These are phyloP conservation scores for Aspergillus sp. DNA, from an alignment of 2,329 filamentous ascomycete genomes.

Conservation along the genomic window DNA sequence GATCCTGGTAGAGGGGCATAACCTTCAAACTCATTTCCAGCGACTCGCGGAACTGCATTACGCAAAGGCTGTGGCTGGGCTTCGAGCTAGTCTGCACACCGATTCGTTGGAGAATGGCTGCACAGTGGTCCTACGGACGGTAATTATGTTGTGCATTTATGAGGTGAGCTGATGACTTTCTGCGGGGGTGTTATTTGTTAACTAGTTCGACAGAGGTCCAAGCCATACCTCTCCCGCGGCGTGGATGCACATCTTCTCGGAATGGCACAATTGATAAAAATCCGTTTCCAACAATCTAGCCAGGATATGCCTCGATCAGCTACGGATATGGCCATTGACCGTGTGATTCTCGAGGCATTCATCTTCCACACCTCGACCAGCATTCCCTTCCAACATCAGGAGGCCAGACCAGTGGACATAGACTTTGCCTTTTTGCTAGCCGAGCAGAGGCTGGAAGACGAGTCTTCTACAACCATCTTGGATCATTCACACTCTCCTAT, in stretches of 20 bases:
- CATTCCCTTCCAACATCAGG: conserved; percentile 22
- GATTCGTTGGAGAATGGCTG: background rate
- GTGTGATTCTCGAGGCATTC: conserved; percentile 24
- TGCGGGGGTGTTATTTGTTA: background rate
- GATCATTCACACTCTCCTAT: conserved; percentile 18
- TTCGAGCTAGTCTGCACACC: conserved; percentile 7
- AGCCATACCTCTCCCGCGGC: conserved; percentile 14
- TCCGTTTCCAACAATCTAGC: background rate
- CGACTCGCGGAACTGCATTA: conserved; percentile 18
- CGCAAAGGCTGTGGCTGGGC: conserved; percentile 12
- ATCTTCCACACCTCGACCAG: conserved; percentile 28
- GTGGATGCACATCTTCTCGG: conserved; percentile 23
- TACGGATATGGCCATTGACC: conserved; percentile 10
- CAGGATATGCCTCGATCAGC: background rate
- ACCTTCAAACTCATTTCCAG: conserved; percentile 3
- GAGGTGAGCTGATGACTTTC: conserved; percentile 14
- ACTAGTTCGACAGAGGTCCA: conserved; percentile 15
- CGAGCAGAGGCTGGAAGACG: conserved; percentile 8
- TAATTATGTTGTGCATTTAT: conserved; percentile 25
- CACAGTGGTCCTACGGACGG: conserved; percentile 16
- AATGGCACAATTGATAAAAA: conserved; percentile 21
- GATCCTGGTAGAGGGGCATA: conserved; percentile 11
- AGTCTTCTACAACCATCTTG: conserved; percentile 1
- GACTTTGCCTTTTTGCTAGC: conserved; percentile 20
- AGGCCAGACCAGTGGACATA: conserved; percentile 6